These are phyloP conservation scores for Linaria vulgaris DNA, from an alignment of 257 asterid genomes.

Conservation along the genomic window DNA sequence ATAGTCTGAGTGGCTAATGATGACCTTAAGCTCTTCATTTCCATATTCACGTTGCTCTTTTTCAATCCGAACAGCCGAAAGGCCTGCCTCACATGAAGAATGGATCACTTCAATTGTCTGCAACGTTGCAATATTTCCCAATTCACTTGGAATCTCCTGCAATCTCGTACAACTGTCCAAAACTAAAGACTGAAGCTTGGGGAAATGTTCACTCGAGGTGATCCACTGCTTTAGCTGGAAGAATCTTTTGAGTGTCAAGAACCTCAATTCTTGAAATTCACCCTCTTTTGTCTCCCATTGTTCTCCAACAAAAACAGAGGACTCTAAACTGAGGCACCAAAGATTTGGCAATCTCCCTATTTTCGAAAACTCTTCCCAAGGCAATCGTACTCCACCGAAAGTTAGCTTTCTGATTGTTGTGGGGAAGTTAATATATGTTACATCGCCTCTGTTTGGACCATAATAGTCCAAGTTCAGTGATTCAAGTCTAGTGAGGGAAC, in stretches of 20 bases:
- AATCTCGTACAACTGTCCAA: not conserved
- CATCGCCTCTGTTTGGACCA: no score
- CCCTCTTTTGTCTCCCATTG: constrained; percentile 9
- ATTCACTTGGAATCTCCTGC: constrained; percentile 11
- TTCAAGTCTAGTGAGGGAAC: constrained; percentile 15
- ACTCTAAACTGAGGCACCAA: constrained; percentile 17
- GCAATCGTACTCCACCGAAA: not conserved
- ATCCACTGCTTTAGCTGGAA: constrained; percentile 8
- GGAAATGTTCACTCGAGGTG: constrained; percentile 8
- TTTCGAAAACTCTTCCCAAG: constrained; percentile 11
- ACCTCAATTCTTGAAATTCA: constrained; percentile 22
- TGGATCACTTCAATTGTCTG: constrained; percentile 15
- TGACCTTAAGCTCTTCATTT: no score
- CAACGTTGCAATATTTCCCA: constrained; percentile 11
- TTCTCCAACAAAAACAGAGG: constrained; percentile 6
- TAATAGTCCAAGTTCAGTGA: not conserved
- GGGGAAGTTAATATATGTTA: constrained; percentile 1
- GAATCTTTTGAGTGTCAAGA: constrained; percentile 14
- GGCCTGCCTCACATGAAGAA: not conserved
- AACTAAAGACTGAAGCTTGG: constrained; percentile 20
- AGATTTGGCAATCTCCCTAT: constrained; percentile 19
- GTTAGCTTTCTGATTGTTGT: not conserved
- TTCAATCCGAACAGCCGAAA: not conserved
- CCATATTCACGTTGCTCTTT: not conserved
- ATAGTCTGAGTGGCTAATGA: not conserved